phyloP scores from a whole-genome alignment of 306 rosid species.

The Fragaria nilgerrensis region DNA sequence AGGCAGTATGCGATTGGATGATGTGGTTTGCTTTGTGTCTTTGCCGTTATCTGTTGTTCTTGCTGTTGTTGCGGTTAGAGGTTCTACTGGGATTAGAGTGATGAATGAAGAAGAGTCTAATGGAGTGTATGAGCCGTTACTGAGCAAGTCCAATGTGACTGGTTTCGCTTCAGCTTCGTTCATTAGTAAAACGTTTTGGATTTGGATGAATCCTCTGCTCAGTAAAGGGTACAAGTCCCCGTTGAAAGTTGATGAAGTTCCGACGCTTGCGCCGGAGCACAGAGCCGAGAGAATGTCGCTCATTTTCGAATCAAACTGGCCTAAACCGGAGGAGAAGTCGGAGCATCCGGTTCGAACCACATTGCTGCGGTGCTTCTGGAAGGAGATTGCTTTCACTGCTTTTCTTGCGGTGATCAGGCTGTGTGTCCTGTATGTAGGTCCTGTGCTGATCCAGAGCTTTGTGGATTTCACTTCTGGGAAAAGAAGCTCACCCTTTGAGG shows the following conservation, averaged over 20 bases:
- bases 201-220: conserved; percentile 90
- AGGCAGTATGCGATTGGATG: conserved; percentile 54
- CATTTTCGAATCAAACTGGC: conserved; percentile 76
- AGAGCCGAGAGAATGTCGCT: conserved; percentile 67
- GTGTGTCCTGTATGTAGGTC: conserved; percentile 75
- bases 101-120: conserved; percentile 21
- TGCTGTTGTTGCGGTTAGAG: conserved; percentile 46
- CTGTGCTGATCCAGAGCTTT: conserved; percentile 67
- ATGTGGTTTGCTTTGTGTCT: conserved; percentile 48
- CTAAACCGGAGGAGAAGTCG: conserved; percentile 58
- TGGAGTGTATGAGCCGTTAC: conserved; percentile 20
- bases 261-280: conserved; percentile 67
- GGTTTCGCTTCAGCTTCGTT: conserved; percentile 81
- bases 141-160: conserved; percentile 43
- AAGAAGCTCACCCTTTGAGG: conserved; percentile 70
- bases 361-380: conserved; percentile 84
- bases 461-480: conserved; percentile 80
- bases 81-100: conserved; percentile 57
- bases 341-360: conserved; percentile 72
- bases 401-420: conserved; percentile 63
- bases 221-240: conserved; percentile 71
- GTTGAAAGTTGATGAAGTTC: conserved; percentile 62
- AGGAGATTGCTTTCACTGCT: conserved; percentile 64
- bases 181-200: conserved; percentile 70
- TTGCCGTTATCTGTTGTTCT: conserved; percentile 60